Conservation (phyloP, 352 stramenopile genomes). For the Achlya hypogyna region DNA sequence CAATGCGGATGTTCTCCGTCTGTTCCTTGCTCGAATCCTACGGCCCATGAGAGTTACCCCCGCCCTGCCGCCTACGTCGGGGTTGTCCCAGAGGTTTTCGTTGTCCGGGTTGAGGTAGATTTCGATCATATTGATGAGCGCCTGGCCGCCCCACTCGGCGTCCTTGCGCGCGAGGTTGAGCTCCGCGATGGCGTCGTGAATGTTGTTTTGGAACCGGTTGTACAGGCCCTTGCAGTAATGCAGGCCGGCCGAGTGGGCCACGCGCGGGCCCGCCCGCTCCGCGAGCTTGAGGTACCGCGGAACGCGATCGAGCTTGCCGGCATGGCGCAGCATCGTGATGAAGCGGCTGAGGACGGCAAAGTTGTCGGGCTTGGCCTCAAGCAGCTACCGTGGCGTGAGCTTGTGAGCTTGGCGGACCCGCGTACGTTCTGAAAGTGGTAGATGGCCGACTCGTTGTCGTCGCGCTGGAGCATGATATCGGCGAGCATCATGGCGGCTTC, state of each 20-base stretch:
- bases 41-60: constrained; percentile 18
- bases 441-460: constrained; percentile 81
- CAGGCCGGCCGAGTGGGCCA: constrained; percentile 72
- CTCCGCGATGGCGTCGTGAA: constrained; percentile 82
- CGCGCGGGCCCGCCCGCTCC: constrained; percentile 51
- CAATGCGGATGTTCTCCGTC: constrained; percentile 78
- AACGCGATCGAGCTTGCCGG: constrained; percentile 74
- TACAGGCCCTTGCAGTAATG: constrained; percentile 89
- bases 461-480: constrained; percentile 83
- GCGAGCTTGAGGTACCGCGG: constrained; percentile 75
- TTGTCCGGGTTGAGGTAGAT: constrained; percentile 92
- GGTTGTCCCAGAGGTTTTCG: constrained; percentile 85
- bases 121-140: constrained; percentile 90
- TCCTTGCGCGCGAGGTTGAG: constrained; percentile 87
- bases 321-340: constrained; percentile 77
- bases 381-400: constrained; percentile 36
- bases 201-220: constrained; percentile 82
- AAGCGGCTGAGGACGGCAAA: constrained; percentile 84
- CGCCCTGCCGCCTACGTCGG: constrained; percentile 19
- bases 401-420: not conserved
- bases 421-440: constrained; percentile 63
- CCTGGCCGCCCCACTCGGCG: constrained; percentile 76
- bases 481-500: constrained; percentile 86
- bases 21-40: constrained; percentile 56
- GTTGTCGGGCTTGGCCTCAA: constrained; percentile 85